A percentile compares a stretch with the other conserved stretches of the same genome.
Evolutionary conservation across 108 stramenopile species (phyloP).

Genomic region (Mediolabrus comicus): DNA sequence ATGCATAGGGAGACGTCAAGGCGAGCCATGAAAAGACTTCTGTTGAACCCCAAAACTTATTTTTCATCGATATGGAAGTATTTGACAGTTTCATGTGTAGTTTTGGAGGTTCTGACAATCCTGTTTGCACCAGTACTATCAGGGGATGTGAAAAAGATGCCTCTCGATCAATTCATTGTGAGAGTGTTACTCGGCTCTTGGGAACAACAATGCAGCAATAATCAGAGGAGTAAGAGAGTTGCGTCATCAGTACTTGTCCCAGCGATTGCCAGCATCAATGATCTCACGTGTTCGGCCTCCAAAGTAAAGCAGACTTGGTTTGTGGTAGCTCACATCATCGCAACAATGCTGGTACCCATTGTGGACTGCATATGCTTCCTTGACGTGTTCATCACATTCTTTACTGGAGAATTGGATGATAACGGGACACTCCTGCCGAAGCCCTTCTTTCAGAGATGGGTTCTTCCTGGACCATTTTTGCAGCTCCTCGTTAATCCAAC

Average conservation of each 20-base stretch:
- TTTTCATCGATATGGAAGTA: constrained; percentile 74
- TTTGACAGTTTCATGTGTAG: constrained; percentile 54
- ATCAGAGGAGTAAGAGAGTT: constrained; percentile 2
- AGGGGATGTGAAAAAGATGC: constrained; percentile 48
- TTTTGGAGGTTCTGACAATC: constrained; percentile 55
- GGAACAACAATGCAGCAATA: constrained; percentile 1
- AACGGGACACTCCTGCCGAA: constrained; percentile 59
- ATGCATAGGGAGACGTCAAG: constrained; percentile 20
- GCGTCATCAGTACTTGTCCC: constrained; percentile 18
- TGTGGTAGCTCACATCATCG: constrained; percentile 40
- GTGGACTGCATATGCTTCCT: constrained; percentile 57
- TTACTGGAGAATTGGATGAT: constrained; percentile 69
- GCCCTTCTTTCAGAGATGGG: constrained; percentile 65
- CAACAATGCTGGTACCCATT: constrained; percentile 47
- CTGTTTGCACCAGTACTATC: constrained; percentile 54
- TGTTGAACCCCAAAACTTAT: constrained; percentile 72
- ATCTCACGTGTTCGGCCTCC: constrained; percentile 26
- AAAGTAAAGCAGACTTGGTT: constrained; percentile 26
- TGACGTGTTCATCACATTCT: constrained; percentile 82
- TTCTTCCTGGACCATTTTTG: constrained; percentile 68
- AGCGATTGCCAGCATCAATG: constrained; percentile 36
- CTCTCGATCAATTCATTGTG: constrained; percentile 26
- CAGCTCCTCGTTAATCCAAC: constrained; percentile 78
- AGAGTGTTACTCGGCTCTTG: constrained; percentile 21
- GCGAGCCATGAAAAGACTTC: constrained; percentile 38